These are phyloP conservation scores for Colletotrichum sp. DNA, from an alignment of 2,329 filamentous ascomycete species.

Conservation along the genomic window DNA sequence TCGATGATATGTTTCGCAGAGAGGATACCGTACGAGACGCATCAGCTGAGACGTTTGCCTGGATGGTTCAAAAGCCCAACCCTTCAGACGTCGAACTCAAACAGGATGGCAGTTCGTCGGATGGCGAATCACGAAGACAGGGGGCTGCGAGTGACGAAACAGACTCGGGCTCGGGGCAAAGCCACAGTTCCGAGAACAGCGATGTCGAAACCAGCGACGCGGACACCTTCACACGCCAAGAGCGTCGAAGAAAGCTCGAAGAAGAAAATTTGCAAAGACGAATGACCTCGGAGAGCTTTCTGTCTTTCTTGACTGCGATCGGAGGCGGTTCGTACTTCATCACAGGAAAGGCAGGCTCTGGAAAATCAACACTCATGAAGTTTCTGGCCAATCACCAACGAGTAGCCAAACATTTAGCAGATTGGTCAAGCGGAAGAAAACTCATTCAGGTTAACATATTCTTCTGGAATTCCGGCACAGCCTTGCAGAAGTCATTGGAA, in stretches of 20 bases:
- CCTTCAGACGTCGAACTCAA: too few species aligned
- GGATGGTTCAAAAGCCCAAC: neutral
- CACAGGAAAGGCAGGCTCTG: neutral
- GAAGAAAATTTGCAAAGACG: neutral
- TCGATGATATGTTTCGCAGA: neutral
- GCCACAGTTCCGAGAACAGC: neutral
- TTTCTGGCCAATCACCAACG: neutral
- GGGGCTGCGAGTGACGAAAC: too few species aligned
- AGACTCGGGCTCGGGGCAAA: neutral
- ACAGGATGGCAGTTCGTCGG: too few species aligned
- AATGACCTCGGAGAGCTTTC: rapidly evolving
- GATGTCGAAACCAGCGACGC: neutral
- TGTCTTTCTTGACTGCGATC: neutral
- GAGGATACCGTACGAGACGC: neutral
- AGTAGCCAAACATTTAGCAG: rapidly evolving
- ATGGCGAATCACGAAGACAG: too few species aligned
- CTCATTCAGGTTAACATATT: rapidly evolving
- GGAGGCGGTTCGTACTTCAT: neutral
- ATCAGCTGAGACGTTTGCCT: neutral
- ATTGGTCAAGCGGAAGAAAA: neutral
- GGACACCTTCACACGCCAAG: too few species aligned
- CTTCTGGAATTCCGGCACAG: neutral
- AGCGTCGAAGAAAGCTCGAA: neutral
- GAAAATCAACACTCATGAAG: neutral
- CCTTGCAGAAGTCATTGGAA: neutral